Evolutionary conservation across 2,329 filamentous ascomycete species (phyloP).

Genomic region (Fusarium heterosporum): DNA sequence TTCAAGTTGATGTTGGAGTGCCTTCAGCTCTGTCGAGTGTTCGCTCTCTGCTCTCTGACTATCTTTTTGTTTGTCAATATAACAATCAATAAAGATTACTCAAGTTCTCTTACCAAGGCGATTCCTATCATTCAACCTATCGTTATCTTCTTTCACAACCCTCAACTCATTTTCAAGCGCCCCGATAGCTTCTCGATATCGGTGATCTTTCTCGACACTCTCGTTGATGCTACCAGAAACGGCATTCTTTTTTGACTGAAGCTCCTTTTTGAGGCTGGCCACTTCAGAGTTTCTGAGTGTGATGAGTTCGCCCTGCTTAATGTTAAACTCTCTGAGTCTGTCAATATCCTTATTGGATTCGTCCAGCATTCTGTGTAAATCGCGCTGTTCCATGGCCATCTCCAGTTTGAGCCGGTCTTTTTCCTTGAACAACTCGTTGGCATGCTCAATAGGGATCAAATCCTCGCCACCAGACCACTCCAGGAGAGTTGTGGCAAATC

Average conservation of each 20-base stretch:
- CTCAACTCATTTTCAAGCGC: neutral
- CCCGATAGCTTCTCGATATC: neutral
- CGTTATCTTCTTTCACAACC: neutral
- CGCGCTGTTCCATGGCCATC: slow-evolving; percentile 9
- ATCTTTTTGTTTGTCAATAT: neutral
- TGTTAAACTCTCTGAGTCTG: neutral
- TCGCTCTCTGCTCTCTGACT: neutral
- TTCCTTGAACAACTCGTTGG: slow-evolving; percentile 18
- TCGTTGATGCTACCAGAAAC: neutral
- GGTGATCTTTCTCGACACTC: neutral
- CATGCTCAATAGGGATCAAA: slow-evolving; percentile 20
- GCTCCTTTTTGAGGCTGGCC: neutral
- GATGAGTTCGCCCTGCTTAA: neutral
- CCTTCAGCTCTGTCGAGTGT: neutral
- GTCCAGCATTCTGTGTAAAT: neutral
- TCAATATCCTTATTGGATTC: neutral
- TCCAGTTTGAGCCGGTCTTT: slow-evolving; percentile 30
- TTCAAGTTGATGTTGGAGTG: neutral
- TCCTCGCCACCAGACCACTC: slow-evolving; percentile 19
- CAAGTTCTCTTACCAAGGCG: neutral
- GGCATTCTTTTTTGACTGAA: neutral
- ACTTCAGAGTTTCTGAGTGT: neutral
- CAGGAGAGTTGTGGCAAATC: slow-evolving; percentile 19
- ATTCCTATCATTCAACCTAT: neutral
- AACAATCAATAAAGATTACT: neutral